Base-by-base conservation (phyloP, 805 yeast species). In the Diddensiella santjacobensis region DNA sequence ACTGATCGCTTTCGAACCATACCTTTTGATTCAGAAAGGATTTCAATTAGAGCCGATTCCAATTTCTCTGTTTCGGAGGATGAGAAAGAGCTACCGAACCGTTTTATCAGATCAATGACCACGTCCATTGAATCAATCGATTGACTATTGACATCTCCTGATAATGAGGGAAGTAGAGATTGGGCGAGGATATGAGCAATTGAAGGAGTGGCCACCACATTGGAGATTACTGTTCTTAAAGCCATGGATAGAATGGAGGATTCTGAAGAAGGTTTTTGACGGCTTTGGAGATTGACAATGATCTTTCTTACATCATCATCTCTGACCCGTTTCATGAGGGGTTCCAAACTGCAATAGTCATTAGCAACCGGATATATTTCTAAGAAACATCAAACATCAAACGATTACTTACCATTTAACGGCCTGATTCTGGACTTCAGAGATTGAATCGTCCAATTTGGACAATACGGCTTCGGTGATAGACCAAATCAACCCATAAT, bases 361-460 rank as follows among this genome's bases (percentile, higher is more conserved):
- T 26, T 8, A 26, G 31, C n/a, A 46, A 22, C 19, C 26, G 36
- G n/a, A n/a, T n/a, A n/a, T n/a, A n/a, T n/a, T n/a, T n/a, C n/a
- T n/a, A 35, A 19, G 20, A 24, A 4, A n/a, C 5, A 40, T n/a
- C 18, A 10, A 10, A 5, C 26, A n/a, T 18, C n/a, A 45, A 35
- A 10, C 29, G 15, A 18, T 8, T 22, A 47, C 59, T 4, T 50
- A 55, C 59, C 58, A 75, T 53, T 79, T 78, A 41, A 85, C 77
- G 0, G 93, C 84, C 61, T 83, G 86, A 56, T 78, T 80, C 60
- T 85, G 86, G 1, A 87, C 90, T 54, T 85, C 90, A 3, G 86
- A 69, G 55, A 79, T 79, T 41, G 74, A 71, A 59, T 87, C 95
- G 11, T 73, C 71, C 20, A 86, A 66, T 38, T 74, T 69, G 29